Evolutionary conservation across 2,329 filamentous ascomycete genomes (phyloP).

Genomic region (Eutypella sp.): DNA sequence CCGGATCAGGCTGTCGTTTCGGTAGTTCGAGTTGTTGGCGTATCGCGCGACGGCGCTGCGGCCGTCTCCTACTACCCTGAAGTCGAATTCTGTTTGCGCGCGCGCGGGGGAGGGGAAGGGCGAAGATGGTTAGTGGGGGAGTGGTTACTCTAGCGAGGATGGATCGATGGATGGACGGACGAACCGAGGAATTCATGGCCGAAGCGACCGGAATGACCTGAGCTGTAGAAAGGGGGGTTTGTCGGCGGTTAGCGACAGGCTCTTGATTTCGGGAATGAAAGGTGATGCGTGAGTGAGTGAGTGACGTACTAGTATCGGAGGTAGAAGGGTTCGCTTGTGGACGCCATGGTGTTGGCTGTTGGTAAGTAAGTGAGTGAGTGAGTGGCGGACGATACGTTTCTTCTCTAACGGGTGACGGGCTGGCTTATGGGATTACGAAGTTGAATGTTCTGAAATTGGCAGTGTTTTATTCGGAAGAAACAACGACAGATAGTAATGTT

Average conservation of each 20-base stretch:
- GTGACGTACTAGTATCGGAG: slow-evolving; percentile 98
- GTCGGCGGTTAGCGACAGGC: no score
- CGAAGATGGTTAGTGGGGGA: slow-evolving; percentile 13
- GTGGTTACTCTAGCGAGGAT: not conserved
- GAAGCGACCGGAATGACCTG: slow-evolving; percentile 93
- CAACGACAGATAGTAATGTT: no score
- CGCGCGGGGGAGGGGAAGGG: no score
- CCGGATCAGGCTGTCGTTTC: slow-evolving; percentile 95
- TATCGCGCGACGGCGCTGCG: slow-evolving; percentile 91
- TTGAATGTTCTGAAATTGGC: no score
- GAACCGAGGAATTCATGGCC: slow-evolving; percentile 95
- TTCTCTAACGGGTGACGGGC: no score
- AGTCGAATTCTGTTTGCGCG: slow-evolving; percentile 78
- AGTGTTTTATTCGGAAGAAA: no score
- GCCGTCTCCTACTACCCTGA: slow-evolving; percentile 86
- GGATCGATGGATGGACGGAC: slow-evolving; percentile 13
- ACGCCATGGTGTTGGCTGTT: slow-evolving; percentile 40
- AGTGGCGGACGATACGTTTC: no score
- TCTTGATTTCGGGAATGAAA: no score
- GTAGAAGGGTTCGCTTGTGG: slow-evolving; percentile 80
- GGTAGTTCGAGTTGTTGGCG: slow-evolving; percentile 99
- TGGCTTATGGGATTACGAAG: no score
- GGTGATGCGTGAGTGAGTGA: no score
- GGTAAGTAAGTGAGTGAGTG: no score
- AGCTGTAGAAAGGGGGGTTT: slow-evolving; percentile 52